Evolutionary conservation across 2,329 filamentous ascomycete species (phyloP).

Genomic region (Hyphodiscus sp.): DNA sequence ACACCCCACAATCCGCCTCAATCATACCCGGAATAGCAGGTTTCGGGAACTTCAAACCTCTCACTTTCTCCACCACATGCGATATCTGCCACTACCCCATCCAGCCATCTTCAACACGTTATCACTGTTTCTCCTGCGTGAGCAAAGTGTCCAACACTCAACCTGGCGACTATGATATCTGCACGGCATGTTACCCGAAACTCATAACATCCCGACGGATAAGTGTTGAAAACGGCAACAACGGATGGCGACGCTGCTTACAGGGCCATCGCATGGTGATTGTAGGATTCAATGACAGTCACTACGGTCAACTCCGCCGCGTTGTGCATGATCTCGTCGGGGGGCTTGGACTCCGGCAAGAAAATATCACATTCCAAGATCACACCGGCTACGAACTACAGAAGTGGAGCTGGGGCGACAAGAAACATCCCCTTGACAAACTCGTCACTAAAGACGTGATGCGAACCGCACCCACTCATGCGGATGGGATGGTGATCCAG

Average conservation of each 20-base stretch:
- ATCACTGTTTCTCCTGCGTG: conserved; percentile 74
- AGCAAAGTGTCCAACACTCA: conserved; percentile 42
- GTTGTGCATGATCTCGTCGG: conserved; percentile 71
- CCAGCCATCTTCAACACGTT: conserved; percentile 59
- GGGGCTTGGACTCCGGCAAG: conserved; percentile 61
- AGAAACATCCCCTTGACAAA: conserved; percentile 28
- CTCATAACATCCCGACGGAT: conserved; percentile 60
- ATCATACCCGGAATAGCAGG: conserved; percentile 40
- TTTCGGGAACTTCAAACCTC: conserved; percentile 52
- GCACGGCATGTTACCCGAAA: conserved; percentile 67
- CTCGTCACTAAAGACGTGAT: conserved; percentile 47
- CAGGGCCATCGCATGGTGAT: conserved; percentile 79
- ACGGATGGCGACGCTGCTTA: conserved; percentile 78
- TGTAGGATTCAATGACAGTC: conserved; percentile 65
- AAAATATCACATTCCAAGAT: conserved; percentile 33
- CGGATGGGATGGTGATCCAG: conserved; percentile 18
- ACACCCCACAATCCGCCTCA: conserved; percentile 39
- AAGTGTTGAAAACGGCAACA: conserved; percentile 65
- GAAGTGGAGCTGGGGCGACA: conserved; percentile 46
- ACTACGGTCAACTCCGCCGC: conserved; percentile 59
- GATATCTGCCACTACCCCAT: conserved; percentile 73
- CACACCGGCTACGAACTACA: conserved; percentile 33
- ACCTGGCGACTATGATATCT: conserved; percentile 81
- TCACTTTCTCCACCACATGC: conserved; percentile 70
- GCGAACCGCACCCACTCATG: conserved; percentile 31